Conservation (phyloP, 495 filamentous ascomycete species). For the Friedmanniomyces simplex region DNA sequence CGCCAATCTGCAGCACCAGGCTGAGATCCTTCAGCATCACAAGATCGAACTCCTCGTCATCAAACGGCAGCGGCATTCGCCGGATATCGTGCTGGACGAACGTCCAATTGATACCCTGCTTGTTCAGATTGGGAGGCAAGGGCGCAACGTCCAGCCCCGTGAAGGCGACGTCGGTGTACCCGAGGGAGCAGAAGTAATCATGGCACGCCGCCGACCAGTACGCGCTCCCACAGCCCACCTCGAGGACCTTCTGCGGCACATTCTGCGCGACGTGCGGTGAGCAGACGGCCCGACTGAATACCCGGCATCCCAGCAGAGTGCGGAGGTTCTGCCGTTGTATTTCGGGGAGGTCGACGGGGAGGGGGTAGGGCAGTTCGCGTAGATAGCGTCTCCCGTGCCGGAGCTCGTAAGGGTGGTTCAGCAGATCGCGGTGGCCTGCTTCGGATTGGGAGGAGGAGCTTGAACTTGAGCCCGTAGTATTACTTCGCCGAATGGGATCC, state of each 20-base stretch:
- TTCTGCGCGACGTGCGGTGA: constrained; percentile 52
- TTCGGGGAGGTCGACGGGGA: constrained; percentile 82
- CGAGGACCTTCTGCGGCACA: constrained; percentile 68
- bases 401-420: constrained; percentile 45
- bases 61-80: constrained; percentile 63
- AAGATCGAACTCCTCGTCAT: constrained; percentile 76
- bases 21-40: constrained; percentile 83
- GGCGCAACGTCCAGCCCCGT: constrained; percentile 77
- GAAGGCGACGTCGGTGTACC: constrained; percentile 46
- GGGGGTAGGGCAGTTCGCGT: constrained; percentile 68
- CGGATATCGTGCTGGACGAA: constrained; percentile 84
- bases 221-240: constrained; percentile 79
- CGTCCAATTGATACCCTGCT: constrained; percentile 71
- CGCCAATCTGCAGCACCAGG: constrained; percentile 49
- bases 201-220: constrained; percentile 85
- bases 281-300: constrained; percentile 72
- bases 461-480: constrained; percentile 4
- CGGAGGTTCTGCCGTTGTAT: constrained; percentile 78
- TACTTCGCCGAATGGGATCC: not conserved
- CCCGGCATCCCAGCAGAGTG: constrained; percentile 67
- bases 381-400: constrained; percentile 73
- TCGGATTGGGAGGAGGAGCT: constrained; percentile 14
- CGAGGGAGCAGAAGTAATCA: constrained; percentile 55
- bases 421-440: not conserved
- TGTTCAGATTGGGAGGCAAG: constrained; percentile 58